A percentile compares a stretch with the other conserved stretches of the same genome.
Evolutionary conservation across 2,329 filamentous ascomycete species (phyloP).

Genomic region (Mollisia scopiformis): DNA sequence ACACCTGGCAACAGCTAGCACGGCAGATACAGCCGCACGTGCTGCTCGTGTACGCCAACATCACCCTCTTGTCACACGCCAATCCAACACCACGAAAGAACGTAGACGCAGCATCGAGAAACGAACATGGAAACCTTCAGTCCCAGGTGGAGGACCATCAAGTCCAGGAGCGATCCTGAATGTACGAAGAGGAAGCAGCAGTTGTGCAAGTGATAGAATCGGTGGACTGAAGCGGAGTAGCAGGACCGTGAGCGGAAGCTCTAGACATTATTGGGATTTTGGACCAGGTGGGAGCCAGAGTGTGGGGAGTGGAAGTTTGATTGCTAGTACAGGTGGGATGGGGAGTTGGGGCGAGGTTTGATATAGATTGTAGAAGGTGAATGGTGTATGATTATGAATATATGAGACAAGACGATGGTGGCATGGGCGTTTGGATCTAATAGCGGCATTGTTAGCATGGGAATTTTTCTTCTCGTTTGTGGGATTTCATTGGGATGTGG

Average conservation of each 20-base stretch:
- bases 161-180: constrained; percentile 29
- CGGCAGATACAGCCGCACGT: constrained; percentile 72
- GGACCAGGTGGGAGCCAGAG: constrained; percentile 58
- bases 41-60: constrained; percentile 85
- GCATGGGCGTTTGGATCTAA: not conserved
- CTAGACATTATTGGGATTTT: constrained; percentile 90
- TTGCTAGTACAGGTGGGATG: constrained; percentile 68
- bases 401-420: not conserved
- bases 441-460: not conserved
- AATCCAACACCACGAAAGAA: constrained; percentile 24
- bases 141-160: constrained; percentile 47
- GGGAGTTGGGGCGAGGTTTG: constrained; percentile 80
- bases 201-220: constrained; percentile 87
- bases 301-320: constrained; percentile 73
- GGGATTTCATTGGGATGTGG: not conserved
- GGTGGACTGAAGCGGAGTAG: constrained; percentile 64
- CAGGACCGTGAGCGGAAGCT: constrained; percentile 61
- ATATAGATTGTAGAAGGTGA: not conserved
- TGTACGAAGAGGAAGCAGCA: constrained; percentile 54
- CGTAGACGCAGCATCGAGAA: constrained; percentile 44
- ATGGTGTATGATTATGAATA: not conserved
- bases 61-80: constrained; percentile 76
- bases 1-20: constrained; percentile 52
- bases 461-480: not conserved
- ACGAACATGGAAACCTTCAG: constrained; percentile 58